Evolutionary conservation across 441 rosid genomes (phyloP), one percentile per base, ranked within the genome.

Genomic region (Eutrema salsugineum): DNA sequence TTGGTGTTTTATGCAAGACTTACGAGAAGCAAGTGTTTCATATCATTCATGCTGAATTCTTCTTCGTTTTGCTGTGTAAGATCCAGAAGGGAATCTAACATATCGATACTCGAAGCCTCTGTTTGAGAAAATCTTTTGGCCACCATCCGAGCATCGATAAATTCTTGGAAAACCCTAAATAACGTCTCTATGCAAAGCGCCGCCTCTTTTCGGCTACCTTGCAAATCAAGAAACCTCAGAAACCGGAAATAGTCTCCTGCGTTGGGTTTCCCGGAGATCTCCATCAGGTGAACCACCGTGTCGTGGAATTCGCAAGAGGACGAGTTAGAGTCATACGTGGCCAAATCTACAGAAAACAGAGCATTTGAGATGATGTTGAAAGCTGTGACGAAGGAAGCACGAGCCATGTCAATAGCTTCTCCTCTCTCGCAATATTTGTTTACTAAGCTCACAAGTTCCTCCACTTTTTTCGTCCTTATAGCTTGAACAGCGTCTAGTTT

Each of bases 211-310:
- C 85, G 68, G 57, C 68, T 50, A 8, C 90, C 82, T 51, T 79
- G 85, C 1, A 78, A 75, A 53, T 87, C 94, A 59, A 89, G 47
- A 77, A 71, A 76, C 43, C 79, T 81, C 44, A 86, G 72, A 48
- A 51, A 14, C 36, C 79, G 80, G 19, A 83, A 77, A 64, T 53
- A 73, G 46, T 86, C 83, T 1, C 70, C 78, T 51, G 75, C 47
- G 64, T 81, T 85, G 2, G 87, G 83, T 60, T 70, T 82, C n/a
- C 86, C 87, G 0, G 75, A 72, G 28, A 64, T 70, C 15, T 50
- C 73, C 81, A 73, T 64, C 24, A 83, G 57, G 1, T 4, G 16
- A 33, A 47, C 6, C 30, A 69, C 48, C 7, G 57, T 36, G 19
- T 58, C 24, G 16, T 57, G 49, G 39, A 44, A 58, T 10, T 69